Conservation (phyloP, 1,139 yeast species). For the Pneumocystis oryctolagi region DNA sequence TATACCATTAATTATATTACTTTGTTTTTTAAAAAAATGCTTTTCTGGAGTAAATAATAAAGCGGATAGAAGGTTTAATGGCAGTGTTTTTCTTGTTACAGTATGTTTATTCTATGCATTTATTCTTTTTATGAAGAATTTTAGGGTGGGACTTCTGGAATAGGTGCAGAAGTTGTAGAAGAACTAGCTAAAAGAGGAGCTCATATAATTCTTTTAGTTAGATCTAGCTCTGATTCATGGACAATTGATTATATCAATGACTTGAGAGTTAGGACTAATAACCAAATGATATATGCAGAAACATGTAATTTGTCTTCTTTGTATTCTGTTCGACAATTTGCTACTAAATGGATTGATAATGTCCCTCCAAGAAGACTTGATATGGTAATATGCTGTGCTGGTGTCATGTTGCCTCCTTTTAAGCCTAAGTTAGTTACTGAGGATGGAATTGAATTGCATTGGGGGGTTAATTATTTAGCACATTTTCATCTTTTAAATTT, state of each 20-base stretch:
- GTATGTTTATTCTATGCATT: neutral
- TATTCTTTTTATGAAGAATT: neutral
- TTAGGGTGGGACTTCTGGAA: slow-evolving; percentile 75
- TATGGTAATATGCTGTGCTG: slow-evolving; percentile 78
- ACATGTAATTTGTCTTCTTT: slow-evolving; percentile 67
- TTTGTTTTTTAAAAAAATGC: neutral
- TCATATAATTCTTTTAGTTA: slow-evolving; percentile 59
- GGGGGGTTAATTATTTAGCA: slow-evolving; percentile 67
- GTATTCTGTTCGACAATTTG: slow-evolving; percentile 71
- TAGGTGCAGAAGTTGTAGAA: slow-evolving; percentile 62
- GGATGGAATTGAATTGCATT: slow-evolving; percentile 78
- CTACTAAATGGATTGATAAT: slow-evolving; percentile 87
- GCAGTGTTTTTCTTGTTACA: neutral
- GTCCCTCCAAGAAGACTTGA: slow-evolving; percentile 81
- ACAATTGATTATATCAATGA: slow-evolving; percentile 64
- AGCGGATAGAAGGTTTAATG: neutral
- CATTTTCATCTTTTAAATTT: slow-evolving; percentile 69
- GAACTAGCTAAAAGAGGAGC: slow-evolving; percentile 76
- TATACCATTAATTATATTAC: neutral
- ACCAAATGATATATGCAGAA: slow-evolving; percentile 72
- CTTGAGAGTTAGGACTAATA: slow-evolving; percentile 51
- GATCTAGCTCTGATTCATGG: slow-evolving; percentile 56
- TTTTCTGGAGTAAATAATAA: neutral
- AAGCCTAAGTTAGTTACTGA: slow-evolving; percentile 43
- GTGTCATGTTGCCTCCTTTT: slow-evolving; percentile 59